Evolutionary conservation across 2,329 filamentous ascomycete species (phyloP), one percentile per base, ranked within the genome.

Genomic region (Penicillium sp.): DNA sequence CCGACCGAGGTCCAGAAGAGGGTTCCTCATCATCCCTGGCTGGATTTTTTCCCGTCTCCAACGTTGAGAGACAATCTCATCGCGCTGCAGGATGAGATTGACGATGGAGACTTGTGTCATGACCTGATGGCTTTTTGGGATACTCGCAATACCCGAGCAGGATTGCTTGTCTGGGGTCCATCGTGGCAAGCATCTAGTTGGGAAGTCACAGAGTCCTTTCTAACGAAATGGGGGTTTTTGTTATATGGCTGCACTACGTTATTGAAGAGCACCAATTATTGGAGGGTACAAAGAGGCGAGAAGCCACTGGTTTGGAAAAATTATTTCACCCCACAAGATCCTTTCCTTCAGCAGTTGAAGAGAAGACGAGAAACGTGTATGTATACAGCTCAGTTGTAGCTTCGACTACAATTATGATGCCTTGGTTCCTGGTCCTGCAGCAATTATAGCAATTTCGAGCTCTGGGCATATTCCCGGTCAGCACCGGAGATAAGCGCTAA

Each of bases 11-110:
- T 72, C 10, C 76, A 79, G 55, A 65, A 71, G 7, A 65, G 63
- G 1, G 69, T 69, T 4, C 63, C 73, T 20, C 76, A 79, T 62
- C 71, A 71, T 22, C 66, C 68, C 0, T 79, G 76, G 75, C 72
- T 79, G 48, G 77, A 79, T 58, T 69, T 75, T n/a, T 74, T 79
- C 34, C 76, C 76, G 0, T 78, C 78, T 51, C 76, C 75, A 5
- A 69, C 67, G 28, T 71, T 79, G 68, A 64, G 78, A n/a, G 74
- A 79, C 51, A 73, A 71, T 50, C 58, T 79, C 48, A 79, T 79
- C 41, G 58, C 53, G 5, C 60, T 64, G n/a, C 53, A 55, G 4
- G 63, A 63, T 28, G 6, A 54, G 3, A 55, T 79, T 41, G 73
- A 80, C 61, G 69, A 76, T 22, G 75, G 78, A 25, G 73, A 76